Evolutionary conservation across 768 basidiomycete species (phyloP), one percentile per base, ranked within the genome.

Genomic region (Macrolepiota fuliginosa): DNA sequence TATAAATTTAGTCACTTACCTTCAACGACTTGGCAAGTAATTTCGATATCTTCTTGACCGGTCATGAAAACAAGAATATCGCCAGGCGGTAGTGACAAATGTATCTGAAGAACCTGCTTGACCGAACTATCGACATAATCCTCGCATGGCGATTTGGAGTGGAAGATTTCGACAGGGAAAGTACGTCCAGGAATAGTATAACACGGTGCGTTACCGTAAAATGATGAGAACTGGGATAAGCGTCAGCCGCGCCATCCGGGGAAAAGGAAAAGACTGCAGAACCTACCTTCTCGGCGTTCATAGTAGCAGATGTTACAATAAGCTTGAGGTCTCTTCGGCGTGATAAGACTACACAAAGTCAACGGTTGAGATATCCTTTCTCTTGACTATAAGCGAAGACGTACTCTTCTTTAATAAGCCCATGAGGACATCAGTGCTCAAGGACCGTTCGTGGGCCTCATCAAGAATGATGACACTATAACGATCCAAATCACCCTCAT

Each of bases 21-120:
- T 73, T 90, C 85, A 19, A 98, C 79, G 35, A 98, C 96, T 69
- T 93, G 91, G 71, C 97, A 99, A 11, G 95, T 98, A 32, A 94
- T 84, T 75, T 98, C 96, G 63, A 99, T 99, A 72, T 99, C 96
- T 76, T 98, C 97, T 76, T 98, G 97, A 39, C 97, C 97, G 27
- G 97, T 99, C 96, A 98, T 98, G 74, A 99, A 99, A 25, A 98
- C 94, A 45, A 99, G 80, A 55, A 98, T 92, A 76, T 99, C 97
- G 13, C 97, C 97, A 0, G 87, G 86, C 22, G 96, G 94, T 17
- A 91, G 83, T 1, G 96, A 94, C 42, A 98, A 80, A 72, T 99
- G 96, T 47, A 99, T 98, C 70, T 96, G 93, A 29, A 98, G 82
- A 15, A 98, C 92, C 75, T 99, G 96, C 78, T 98, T 99, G 67